Conservation (phyloP, 129 eudicot species). For the Escallonia herrerae region DNA sequence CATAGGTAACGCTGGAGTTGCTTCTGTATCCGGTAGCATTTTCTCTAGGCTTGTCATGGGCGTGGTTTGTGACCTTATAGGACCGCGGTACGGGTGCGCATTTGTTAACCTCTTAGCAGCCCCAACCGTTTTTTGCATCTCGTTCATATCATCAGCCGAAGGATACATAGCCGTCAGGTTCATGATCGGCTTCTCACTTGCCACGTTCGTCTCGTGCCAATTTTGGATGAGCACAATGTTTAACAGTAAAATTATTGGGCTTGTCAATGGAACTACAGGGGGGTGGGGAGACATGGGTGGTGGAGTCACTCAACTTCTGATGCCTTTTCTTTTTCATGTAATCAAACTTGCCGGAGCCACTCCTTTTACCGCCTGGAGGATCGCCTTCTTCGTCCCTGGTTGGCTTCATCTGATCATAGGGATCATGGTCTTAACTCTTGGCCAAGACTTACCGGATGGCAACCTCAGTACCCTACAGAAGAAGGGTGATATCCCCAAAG, state of each 20-base stretch:
- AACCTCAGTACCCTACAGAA: conserved; percentile 44
- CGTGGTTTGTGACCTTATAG: conserved; percentile 42
- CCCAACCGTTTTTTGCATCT: conserved; percentile 44
- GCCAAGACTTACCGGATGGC: conserved; percentile 54
- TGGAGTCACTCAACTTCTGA: conserved; percentile 50
- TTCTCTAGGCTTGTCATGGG: conserved; percentile 58
- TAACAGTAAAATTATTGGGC: conserved; percentile 40
- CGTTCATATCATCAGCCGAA: conserved; percentile 27
- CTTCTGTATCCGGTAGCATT: conserved; percentile 36
- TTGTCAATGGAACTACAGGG: conserved; percentile 48
- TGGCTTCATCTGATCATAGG: conserved; percentile 43
- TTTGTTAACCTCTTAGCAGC: conserved; percentile 44
- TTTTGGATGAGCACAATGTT: conserved; percentile 63
- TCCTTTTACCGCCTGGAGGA: conserved; percentile 52
- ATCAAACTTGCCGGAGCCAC: conserved; percentile 36
- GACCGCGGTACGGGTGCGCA: conserved; percentile 55
- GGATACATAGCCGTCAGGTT: conserved; percentile 42
- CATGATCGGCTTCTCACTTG: conserved; percentile 52
- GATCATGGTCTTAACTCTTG: conserved; percentile 36
- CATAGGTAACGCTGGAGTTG: conserved; percentile 42
- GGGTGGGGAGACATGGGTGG: conserved; percentile 73
- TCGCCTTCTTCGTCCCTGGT: conserved; percentile 49
- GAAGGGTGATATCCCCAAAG: conserved; percentile 47
- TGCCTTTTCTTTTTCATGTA: conserved; percentile 43
- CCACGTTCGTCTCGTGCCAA: conserved; percentile 54